phyloP scores from a whole-genome alignment of 2,329 filamentous ascomycete genomes.

The Colletotrichum tanaceti region DNA sequence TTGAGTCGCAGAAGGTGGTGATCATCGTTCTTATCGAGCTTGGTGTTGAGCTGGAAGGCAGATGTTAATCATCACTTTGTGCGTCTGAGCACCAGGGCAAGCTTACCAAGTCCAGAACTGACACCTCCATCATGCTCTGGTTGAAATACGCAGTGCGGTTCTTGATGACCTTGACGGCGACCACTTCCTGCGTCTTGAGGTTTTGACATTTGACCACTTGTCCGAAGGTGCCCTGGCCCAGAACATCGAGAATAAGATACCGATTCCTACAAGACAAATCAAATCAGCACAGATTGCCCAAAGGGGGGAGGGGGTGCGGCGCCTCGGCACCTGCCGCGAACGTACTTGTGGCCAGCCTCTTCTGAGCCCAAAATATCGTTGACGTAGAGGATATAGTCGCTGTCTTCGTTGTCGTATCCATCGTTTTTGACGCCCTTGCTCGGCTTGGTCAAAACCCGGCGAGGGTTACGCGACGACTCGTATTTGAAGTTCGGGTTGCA shows the following conservation, averaged over 20 bases:
- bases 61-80: conserved; percentile 20
- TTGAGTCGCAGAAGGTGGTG: conserved; percentile 94
- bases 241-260: conserved; percentile 95
- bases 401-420: conserved; percentile 98
- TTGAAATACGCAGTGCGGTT: conserved; percentile 99
- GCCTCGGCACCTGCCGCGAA: conserved; percentile 14
- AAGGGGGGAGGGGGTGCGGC: neutral
- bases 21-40: conserved; percentile 99
- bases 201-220: conserved; percentile 99
- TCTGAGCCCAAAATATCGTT: conserved; percentile 98
- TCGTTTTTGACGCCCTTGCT: conserved; percentile 99
- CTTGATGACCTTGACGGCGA: conserved; percentile 99
- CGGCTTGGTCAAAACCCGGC: conserved; percentile 94
- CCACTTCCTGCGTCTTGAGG: conserved; percentile 96
- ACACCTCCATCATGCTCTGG: conserved; percentile 99
- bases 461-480: conserved; percentile 95
- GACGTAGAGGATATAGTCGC: conserved; percentile 98
- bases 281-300: conserved; percentile 35
- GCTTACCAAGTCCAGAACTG: conserved; percentile 89
- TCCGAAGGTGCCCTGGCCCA: conserved; percentile 97
- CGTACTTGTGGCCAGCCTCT: conserved; percentile 96
- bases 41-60: conserved; percentile 82
- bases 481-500: conserved; percentile 99
- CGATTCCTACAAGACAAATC: conserved; percentile 72
- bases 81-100: neutral